Evolutionary conservation across 2,329 filamentous ascomycete species (phyloP), one percentile per base, ranked within the genome.

Genomic region (Xylaria sp.): DNA sequence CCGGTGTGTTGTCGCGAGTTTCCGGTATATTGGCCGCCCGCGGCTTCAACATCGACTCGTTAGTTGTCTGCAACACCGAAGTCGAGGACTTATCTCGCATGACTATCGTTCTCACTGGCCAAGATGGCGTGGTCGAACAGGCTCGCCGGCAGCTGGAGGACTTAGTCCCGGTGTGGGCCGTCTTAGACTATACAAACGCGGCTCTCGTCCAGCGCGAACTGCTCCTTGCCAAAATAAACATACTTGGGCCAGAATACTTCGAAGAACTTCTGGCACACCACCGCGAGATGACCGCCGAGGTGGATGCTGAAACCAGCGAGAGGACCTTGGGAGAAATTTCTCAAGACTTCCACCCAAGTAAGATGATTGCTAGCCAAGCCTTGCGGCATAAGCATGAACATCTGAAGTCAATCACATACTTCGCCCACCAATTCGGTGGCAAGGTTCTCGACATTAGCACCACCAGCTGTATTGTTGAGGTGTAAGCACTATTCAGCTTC

Each of bases 381-480:
- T 84, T 99, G 78, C 89, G 96, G 79, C 93, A 98, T 83, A 99
- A 99, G 87, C 94, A 98, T 81, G 94, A 98, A 85, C 96, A 99
- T 85, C 83, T 99, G 75, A 93, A 95, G 84, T 94, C 92, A 66
- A 97, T 99, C 78, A 99, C 96, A 66, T 96, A 97, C 82, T 90
- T 99, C 79, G 91, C 95, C 20, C 96, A 99, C 84, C 96, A 99
- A 79, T 99, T 99, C 77, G 94, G 94, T 66, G 96, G 96, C 73
- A 99, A 99, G 85, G 93, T 99, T 32, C 83, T 99, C 76, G 96
- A 99, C 82, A 98, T 99, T 77, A 97, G 94, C 86, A 98, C 93
- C 63, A 98, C 93, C 83, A 98, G 97, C 84, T 98, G 96, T 83
- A 98, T 98, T 81, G 94, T 99, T 69, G 96, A 99, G 83, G 82